Base-by-base conservation (phyloP, 805 yeast genomes). In the Torulaspora gathmanii region DNA sequence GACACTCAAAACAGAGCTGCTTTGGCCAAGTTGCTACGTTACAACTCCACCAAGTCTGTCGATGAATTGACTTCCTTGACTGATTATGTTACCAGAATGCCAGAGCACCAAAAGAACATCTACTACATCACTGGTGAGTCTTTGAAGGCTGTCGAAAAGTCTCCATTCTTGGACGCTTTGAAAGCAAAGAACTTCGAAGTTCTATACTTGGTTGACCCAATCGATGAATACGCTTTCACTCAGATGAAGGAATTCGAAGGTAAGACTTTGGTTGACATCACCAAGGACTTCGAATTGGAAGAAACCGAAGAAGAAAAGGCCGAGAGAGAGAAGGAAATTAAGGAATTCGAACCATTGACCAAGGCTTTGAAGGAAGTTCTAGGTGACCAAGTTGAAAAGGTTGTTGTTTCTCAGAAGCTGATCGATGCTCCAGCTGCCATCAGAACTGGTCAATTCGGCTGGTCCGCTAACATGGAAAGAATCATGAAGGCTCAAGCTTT, bases 381-480 rank as follows among this genome's bases (percentile, higher is more conserved):
- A 65, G 99, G 98, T 69, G 99, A 93, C 65, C 91, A 87, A 77
- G 98, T 93, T 65, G 99, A 93, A 80, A 93, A 93, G 80, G 99
- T 95, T 73, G 89, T 90, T 69, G 96, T 93, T 56, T 89, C 98
- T 56, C 95, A 91, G 78, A 89, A 88, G 76, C 82, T 93, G 68
- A 88, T 90, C 63, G 97, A 90, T 68, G 90, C 98, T 48, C 99
- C 99, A 72, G 99, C 99, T 71, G 99, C 99, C 62, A 93, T 93
- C 71, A 89, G 99, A 82, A 93, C 99, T 60, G 98, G 97, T 61
- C 98, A 93, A 79, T 93, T 93, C 72, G 99, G 99, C 72, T 93
- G 99, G 99, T 93, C 99, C 60, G 99, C 99, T 67, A 93, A 93
- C 81, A 93, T 93, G 99, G 99, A 93, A 80, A 91, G 99, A 85